Evolutionary conservation across 129 eudicot genomes (phyloP).

Genomic region (Glebionis coronaria): DNA sequence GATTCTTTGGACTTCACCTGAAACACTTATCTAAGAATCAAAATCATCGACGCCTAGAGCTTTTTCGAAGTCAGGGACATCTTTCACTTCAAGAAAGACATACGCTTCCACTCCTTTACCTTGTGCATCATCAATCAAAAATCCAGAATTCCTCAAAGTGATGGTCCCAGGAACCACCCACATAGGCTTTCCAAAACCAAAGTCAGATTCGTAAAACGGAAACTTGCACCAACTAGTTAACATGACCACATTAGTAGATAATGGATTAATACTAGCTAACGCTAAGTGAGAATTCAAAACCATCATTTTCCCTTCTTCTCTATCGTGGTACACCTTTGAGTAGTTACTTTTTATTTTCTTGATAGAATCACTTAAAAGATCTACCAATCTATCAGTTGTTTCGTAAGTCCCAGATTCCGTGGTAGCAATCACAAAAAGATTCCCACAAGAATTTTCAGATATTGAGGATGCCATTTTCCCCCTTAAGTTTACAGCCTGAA

Average conservation of each 20-base stretch:
- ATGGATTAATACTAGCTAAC: neutral
- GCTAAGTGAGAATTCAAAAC: constrained; percentile 15
- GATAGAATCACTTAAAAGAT: neutral
- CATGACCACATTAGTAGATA: neutral
- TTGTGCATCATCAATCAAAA: neutral
- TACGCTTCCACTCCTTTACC: constrained; percentile 20
- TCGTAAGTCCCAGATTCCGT: neutral
- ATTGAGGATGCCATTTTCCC: neutral
- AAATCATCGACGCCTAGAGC: neutral
- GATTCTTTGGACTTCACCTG: too few relatives aligned
- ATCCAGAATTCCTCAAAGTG: neutral
- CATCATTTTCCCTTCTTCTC: constrained; percentile 17
- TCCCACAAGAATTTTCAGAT: neutral
- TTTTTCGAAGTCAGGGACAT: neutral
- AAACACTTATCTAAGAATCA: neutral
- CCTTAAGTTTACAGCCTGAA: neutral
- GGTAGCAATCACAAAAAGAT: neutral
- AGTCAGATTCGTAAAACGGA: constrained; percentile 19
- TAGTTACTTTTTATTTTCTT: neutral
- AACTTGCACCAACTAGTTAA: constrained; percentile 24
- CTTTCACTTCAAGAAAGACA: neutral
- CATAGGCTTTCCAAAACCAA: constrained; percentile 27
- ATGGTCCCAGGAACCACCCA: constrained; percentile 9
- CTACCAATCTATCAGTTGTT: constrained; percentile 3
- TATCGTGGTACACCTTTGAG: constrained; percentile 14